phyloP scores from a whole-genome alignment of 768 basidiomycete species.

The Russula olivacea region DNA sequence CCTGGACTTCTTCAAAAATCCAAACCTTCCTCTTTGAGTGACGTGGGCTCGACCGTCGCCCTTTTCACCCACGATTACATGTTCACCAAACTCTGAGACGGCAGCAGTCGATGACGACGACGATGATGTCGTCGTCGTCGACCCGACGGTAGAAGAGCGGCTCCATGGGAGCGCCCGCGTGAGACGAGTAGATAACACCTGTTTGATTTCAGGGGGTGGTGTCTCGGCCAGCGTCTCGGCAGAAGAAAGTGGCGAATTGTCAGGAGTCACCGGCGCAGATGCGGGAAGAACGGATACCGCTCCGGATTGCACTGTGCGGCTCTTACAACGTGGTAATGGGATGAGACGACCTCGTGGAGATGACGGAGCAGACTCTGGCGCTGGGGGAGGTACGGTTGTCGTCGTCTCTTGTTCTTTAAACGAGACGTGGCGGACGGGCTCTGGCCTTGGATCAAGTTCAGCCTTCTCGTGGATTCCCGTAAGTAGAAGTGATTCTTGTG shows the following conservation, averaged over 20 bases:
- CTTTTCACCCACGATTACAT: not conserved
- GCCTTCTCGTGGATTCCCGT: not conserved
- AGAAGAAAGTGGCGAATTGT: slow-evolving; percentile 17
- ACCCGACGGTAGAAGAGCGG: not conserved
- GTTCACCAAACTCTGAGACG: slow-evolving; percentile 10
- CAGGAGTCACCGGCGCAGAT: not conserved
- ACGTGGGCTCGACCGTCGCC: not conserved
- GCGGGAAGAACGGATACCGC: not conserved
- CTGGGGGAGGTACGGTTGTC: not conserved
- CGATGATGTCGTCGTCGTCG: not conserved
- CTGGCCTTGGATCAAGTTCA: slow-evolving; percentile 3
- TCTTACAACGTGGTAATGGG: slow-evolving; percentile 7
- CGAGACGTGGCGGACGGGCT: slow-evolving; percentile 15
- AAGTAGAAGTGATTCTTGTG: not conserved
- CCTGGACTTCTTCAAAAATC: slow-evolving; percentile 18
- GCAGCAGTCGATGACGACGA: not conserved
- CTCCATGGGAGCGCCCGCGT: slow-evolving; percentile 4
- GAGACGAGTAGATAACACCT: slow-evolving; percentile 12
- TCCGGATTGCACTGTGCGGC: not conserved
- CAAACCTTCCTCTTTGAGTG: slow-evolving; percentile 14
- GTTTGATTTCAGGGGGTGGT: slow-evolving; percentile 4
- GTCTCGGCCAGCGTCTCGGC: slow-evolving; percentile 16
- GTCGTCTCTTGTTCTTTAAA: not conserved
- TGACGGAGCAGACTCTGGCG: slow-evolving; percentile 3
- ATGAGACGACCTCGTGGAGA: not conserved